Evolutionary conservation across 345 rosid genomes (phyloP), one percentile per base, ranked within the genome.

Genomic region (Bruguiera parviflora): DNA sequence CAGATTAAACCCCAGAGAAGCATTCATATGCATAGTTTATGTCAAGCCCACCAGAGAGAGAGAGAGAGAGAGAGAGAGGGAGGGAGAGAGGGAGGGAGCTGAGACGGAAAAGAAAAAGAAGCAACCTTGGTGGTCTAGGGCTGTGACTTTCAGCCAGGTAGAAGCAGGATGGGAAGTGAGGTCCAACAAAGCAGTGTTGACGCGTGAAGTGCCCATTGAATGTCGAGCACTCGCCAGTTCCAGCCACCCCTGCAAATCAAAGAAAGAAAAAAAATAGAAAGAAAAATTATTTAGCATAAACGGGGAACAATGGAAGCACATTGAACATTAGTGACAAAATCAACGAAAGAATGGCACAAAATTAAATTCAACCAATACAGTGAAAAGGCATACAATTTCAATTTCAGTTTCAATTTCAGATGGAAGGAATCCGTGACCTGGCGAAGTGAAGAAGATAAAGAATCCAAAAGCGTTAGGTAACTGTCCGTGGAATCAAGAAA

Each of bases 211-310:
- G 51, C 99, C 99, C 99, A 95, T 90, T 4, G 97, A 87, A 69
- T 92, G 96, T 33, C 96, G 77, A 47, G 97, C 96, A 79, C 96
- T 82, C 6, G 97, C 93, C 65, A 95, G 66, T 64, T 95, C 93
- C 65, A 95, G 70, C 99, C 99, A 95, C 63, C 97, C 99, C 97
- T 95, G 66, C 58, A 67, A 67, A 61, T 66, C 65, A 52, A 5
- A 59, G 9, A 16, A 9, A 20, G 16, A 28, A 24, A 25, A 11
- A 10, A 61, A 9, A 9, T 32, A 46, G 16, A 28, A 53, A 25
- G 49, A 37, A 39, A 33, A 60, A 2, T 29, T 52, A 71, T 28
- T 49, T 32, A 32, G 7, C 6, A 32, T 27, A 58, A 61, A n/a
- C 18, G 3, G 4, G 9, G 13, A 27, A 24, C 55, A 6, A 15